A percentile compares a stretch with the other conserved stretches of the same genome.
phyloP scores from a whole-genome alignment of 768 basidiomycete genomes.

The Cantharellus anzutake region DNA sequence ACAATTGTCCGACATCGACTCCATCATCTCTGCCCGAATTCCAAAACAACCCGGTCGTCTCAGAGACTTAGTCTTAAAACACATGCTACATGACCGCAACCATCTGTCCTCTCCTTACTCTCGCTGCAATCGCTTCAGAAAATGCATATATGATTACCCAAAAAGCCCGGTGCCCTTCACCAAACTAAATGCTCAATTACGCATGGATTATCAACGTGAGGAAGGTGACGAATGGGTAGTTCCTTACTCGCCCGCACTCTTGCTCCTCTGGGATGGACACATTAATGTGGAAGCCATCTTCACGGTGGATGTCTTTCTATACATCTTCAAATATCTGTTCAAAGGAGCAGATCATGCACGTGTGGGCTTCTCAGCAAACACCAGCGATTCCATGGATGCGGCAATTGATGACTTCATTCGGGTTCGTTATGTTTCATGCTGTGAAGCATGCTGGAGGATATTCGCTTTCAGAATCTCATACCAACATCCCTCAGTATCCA shows the following conservation, averaged over 20 bases:
- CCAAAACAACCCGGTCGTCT: too few relatives aligned
- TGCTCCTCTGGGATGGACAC: conserved; percentile 6
- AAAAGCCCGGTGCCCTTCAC: conserved; percentile 12
- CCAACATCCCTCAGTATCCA: neutral
- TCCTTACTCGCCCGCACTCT: conserved; percentile 1
- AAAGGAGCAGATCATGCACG: conserved; percentile 5
- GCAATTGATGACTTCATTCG: conserved; percentile 6
- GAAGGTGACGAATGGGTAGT: conserved; percentile 2
- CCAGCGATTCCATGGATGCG: too few relatives aligned
- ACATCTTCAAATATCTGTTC: conserved; percentile 11
- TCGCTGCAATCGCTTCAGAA: too few relatives aligned
- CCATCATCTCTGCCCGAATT: too few relatives aligned
- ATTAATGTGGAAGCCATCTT: conserved; percentile 6
- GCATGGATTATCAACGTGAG: conserved; percentile 7
- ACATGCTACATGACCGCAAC: too few relatives aligned
- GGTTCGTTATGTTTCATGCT: conserved; percentile 5
- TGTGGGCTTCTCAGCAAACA: neutral
- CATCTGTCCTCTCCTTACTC: too few relatives aligned
- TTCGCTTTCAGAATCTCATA: conserved; percentile 3
- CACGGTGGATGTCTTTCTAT: conserved; percentile 3
- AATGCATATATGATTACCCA: conserved; percentile 7
- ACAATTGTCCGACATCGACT: too few relatives aligned
- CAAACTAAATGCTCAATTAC: conserved; percentile 14
- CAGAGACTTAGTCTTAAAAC: too few relatives aligned
- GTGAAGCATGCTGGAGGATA: conserved; percentile 7